Conservation (phyloP, 495 filamentous ascomycete species). For the Penicillium soppii region DNA sequence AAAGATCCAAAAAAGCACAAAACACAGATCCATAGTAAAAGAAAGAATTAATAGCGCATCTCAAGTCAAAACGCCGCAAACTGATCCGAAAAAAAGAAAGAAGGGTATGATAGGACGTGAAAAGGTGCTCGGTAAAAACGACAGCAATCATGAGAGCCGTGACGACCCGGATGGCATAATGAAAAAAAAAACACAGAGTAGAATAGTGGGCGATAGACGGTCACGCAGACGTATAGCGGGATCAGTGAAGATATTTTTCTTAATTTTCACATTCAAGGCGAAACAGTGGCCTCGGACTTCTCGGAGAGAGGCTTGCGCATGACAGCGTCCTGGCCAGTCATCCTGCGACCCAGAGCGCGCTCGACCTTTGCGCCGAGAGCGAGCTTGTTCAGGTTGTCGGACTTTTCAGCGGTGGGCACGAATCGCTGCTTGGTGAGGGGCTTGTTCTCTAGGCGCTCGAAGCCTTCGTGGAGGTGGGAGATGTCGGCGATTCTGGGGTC, state of each 20-base stretch:
- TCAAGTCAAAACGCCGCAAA: constrained; percentile 17
- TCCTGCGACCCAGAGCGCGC: constrained; percentile 82
- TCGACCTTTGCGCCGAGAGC: constrained; percentile 93
- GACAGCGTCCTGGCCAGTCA: constrained; percentile 88
- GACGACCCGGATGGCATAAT: neutral
- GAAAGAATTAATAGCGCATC: constrained; percentile 12
- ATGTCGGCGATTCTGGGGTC: constrained; percentile 68
- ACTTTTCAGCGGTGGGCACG: constrained; percentile 76
- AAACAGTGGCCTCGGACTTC: constrained; percentile 39
- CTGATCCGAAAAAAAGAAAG: constrained; percentile 8
- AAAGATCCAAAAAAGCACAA: neutral
- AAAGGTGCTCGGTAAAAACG: constrained; percentile 1
- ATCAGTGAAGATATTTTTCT: neutral
- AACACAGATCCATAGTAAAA: neutral
- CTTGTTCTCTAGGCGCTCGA: constrained; percentile 91
- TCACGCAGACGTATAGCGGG: neutral
- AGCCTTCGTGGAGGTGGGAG: constrained; percentile 73
- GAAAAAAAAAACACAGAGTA: constrained; percentile 9
- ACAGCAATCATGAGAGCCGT: constrained; percentile 14
- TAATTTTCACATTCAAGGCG: constrained; percentile 9
- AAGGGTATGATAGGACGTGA: constrained; percentile 23
- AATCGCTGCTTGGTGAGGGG: constrained; percentile 83
- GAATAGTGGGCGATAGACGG: neutral
- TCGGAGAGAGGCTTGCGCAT: constrained; percentile 63
- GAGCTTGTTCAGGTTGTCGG: constrained; percentile 80